Evolutionary conservation across 805 yeast genomes (phyloP).

Genomic region (Suhomyces sp.): DNA sequence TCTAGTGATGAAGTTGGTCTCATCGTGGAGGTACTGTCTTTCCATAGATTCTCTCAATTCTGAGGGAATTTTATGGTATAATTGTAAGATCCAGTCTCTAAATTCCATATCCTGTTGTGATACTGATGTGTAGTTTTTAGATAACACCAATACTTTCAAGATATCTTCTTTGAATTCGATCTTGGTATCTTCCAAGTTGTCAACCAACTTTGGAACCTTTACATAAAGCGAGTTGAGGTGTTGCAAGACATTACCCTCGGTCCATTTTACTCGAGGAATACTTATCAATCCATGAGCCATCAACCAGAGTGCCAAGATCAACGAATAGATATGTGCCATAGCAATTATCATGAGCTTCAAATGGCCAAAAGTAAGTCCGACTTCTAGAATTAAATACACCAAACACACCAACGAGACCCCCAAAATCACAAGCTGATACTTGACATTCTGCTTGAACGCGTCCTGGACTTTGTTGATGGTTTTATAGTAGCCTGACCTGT

Average conservation of each 20-base stretch:
- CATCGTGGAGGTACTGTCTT: conserved; percentile 26
- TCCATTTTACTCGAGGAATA: conserved; percentile 56
- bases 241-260: conserved; percentile 29
- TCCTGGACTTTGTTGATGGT: conserved; percentile 48
- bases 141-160: conserved; percentile 54
- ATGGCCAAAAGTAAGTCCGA: conserved; percentile 53
- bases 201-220: conserved; percentile 57
- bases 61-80: conserved; percentile 46
- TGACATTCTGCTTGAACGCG: conserved; percentile 55
- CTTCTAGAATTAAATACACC: conserved; percentile 55
- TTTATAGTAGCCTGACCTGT: conserved; percentile 65
- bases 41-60: conserved; percentile 34
- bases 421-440: conserved; percentile 60
- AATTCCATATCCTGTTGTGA: conserved; percentile 36
- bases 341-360: conserved; percentile 72
- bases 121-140: conserved; percentile 39
- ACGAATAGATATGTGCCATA: conserved; percentile 71
- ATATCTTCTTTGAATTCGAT: conserved; percentile 63
- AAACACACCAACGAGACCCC: conserved; percentile 53
- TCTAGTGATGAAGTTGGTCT: conserved; percentile 20
- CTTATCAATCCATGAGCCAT: conserved; percentile 79
- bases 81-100: conserved; percentile 64
- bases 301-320: conserved; percentile 74
- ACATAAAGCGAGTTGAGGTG: conserved; percentile 43
- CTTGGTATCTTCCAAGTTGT: conserved; percentile 61